A percentile compares a stretch with the other conserved stretches of the same genome.
Evolutionary conservation across 768 basidiomycete species (phyloP).

Genomic region (Pisolithus albus): DNA sequence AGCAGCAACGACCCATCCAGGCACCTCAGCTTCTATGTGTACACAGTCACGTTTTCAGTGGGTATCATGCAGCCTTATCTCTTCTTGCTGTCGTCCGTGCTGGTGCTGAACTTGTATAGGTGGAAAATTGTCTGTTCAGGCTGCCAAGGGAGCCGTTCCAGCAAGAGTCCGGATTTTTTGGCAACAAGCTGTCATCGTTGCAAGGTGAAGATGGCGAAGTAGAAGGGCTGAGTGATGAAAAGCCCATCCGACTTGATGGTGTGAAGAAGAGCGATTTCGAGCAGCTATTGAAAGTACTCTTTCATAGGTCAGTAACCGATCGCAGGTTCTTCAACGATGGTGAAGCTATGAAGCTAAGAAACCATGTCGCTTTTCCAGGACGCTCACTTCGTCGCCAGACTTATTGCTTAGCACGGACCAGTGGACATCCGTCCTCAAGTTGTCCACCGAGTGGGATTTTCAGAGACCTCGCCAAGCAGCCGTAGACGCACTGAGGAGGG

Average conservation of each 20-base stretch:
- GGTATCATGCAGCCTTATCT: background rate
- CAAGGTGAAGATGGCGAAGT: background rate
- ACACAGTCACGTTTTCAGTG: conserved; percentile 5
- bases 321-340: no score
- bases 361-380: background rate
- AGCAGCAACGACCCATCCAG: background rate
- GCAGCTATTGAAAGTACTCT: conserved; percentile 9
- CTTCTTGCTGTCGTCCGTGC: background rate
- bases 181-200: conserved; percentile 8
- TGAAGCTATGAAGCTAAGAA: background rate
- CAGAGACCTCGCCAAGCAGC: background rate
- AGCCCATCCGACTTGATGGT: conserved; percentile 13
- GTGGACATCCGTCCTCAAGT: background rate
- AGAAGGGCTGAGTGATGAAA: conserved; percentile 9
- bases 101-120: conserved; percentile 1
- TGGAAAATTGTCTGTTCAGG: conserved; percentile 11
- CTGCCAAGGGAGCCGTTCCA: conserved; percentile 10
- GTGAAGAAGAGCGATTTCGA: conserved; percentile 9
- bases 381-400: background rate
- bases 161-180: conserved; percentile 10
- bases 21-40: conserved; percentile 1
- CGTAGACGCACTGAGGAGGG: background rate
- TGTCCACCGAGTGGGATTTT: background rate
- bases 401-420: background rate
- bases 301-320: background rate